phyloP scores from a whole-genome alignment of 164 flowering plant species.

The Magnolia officinalis region DNA sequence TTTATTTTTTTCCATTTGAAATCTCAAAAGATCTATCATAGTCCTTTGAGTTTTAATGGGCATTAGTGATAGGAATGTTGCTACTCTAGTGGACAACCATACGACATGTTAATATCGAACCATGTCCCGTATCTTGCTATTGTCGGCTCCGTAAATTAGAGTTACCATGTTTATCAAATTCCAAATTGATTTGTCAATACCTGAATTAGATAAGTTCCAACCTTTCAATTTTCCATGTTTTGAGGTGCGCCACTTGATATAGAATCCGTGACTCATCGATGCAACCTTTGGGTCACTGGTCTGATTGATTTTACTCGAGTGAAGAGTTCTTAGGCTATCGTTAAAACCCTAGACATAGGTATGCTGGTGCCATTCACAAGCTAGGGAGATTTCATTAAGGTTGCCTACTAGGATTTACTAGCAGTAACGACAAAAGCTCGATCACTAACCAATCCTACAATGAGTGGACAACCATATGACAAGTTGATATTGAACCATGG shows the following conservation, averaged over 20 bases:
- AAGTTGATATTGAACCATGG: not conserved
- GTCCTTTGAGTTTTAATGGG: not conserved
- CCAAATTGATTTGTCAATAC: not conserved
- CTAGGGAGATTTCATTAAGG: not conserved
- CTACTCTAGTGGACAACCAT: not conserved
- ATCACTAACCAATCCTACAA: too few relatives aligned
- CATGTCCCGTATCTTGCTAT: too few relatives aligned
- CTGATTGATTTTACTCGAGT: too few relatives aligned
- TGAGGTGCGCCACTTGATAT: not conserved
- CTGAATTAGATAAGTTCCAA: not conserved
- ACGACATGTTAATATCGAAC: not conserved
- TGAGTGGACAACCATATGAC: not conserved
- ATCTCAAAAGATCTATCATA: not conserved
- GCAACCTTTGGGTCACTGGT: not conserved
- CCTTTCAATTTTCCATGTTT: too few relatives aligned
- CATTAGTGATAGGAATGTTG: not conserved
- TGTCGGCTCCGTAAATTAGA: too few relatives aligned
- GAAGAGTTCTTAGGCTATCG: not conserved
- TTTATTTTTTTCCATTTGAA: not conserved
- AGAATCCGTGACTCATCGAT: not conserved
- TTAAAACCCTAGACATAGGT: not conserved
- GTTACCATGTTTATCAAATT: not conserved
- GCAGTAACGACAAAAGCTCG: too few relatives aligned
- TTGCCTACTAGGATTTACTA: not conserved
- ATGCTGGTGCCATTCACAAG: not conserved